phyloP scores from a whole-genome alignment of 2,329 filamentous ascomycete genomes.

The Colletotrichum tanaceti region DNA sequence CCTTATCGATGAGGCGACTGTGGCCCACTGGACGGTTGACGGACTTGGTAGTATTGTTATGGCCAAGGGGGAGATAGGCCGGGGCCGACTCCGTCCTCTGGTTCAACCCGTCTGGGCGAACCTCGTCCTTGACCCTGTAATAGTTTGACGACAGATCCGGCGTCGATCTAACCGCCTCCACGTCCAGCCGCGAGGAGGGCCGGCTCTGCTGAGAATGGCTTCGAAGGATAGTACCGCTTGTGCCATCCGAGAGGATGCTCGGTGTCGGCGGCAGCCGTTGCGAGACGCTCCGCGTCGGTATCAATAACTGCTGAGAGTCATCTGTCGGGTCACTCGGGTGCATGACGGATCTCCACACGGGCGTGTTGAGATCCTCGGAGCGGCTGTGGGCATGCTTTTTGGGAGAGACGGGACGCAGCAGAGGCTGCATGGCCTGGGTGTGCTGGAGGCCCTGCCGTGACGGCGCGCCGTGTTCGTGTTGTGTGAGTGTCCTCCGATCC shows the following conservation, averaged over 20 bases:
- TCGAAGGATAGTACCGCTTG: neutral
- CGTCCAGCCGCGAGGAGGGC: neutral
- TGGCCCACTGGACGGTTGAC: conserved; percentile 5
- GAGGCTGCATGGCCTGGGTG: neutral
- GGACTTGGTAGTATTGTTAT: conserved; percentile 1
- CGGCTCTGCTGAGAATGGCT: neutral
- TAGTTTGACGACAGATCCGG: neutral
- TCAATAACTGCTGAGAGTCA: neutral
- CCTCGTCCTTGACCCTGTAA: no score
- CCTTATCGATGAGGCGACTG: neutral
- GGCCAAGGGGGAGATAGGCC: neutral
- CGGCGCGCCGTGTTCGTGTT: neutral
- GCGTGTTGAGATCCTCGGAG: neutral
- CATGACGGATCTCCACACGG: neutral
- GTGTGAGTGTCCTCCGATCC: neutral
- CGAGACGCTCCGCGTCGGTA: neutral
- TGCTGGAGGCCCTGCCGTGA: neutral
- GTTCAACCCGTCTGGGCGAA: neutral
- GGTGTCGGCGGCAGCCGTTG: neutral
- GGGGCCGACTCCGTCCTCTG: neutral
- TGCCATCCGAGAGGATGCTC: neutral
- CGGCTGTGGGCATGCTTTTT: neutral
- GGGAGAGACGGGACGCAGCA: neutral
- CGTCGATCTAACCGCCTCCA: neutral
- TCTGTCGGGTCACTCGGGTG: neutral